A percentile compares a stretch with the other conserved stretches of the same genome.
These are phyloP conservation scores for Serpula lacrymans DNA, from an alignment of 768 basidiomycete species.

Conservation along the genomic window DNA sequence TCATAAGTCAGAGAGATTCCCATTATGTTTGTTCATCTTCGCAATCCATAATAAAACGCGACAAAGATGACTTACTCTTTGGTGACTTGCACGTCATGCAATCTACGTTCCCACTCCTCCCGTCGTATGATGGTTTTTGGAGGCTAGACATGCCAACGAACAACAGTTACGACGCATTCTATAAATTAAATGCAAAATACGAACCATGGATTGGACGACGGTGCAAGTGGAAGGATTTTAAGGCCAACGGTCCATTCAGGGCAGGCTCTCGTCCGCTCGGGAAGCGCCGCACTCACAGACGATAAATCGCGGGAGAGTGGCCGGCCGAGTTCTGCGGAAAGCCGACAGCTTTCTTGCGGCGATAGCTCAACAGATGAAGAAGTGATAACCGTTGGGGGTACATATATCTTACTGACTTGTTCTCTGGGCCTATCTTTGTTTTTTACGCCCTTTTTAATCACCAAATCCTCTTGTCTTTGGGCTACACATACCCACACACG, in stretches of 20 bases:
- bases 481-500: no score
- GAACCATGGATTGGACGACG: conserved; percentile 27
- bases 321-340: conserved; percentile 1
- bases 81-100: conserved; percentile 78
- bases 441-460: no score
- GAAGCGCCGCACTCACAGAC: not conserved
- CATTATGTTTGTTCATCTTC: conserved; percentile 76
- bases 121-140: conserved; percentile 62
- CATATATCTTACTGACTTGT: no score
- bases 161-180: not conserved
- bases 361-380: no score
- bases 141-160: conserved; percentile 26
- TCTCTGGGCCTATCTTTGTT: no score
- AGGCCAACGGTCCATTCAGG: conserved; percentile 33
- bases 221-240: conserved; percentile 26
- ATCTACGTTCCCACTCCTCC: conserved; percentile 83
- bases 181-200: conserved; percentile 12
- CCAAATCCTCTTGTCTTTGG: no score
- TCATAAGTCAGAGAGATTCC: conserved; percentile 98
- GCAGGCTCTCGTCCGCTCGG: conserved; percentile 23
- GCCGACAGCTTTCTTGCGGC: no score
- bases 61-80: conserved; percentile 72
- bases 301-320: not conserved
- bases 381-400: no score
- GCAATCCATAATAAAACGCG: conserved; percentile 13